Evolutionary conservation across 2,329 filamentous ascomycete genomes (phyloP).

Genomic region (Coniochaeta sp.): DNA sequence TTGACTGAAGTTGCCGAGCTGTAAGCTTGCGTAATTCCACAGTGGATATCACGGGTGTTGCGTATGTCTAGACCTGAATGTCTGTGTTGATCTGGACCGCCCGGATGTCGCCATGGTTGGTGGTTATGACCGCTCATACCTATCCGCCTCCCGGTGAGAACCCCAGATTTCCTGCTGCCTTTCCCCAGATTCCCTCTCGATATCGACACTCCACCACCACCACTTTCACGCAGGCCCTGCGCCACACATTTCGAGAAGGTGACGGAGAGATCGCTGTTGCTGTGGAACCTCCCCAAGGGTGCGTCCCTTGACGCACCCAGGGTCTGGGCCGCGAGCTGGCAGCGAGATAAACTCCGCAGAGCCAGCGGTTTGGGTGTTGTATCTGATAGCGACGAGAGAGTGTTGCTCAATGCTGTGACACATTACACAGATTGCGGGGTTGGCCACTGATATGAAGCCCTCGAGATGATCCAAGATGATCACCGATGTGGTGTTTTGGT

Average conservation of each 20-base stretch:
- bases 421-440: background rate
- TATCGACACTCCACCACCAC: slow-evolving; percentile 2
- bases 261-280: background rate
- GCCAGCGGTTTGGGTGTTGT: background rate
- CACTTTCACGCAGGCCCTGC: background rate
- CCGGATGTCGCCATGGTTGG: background rate
- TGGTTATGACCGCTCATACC: background rate
- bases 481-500: background rate
- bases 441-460: background rate
- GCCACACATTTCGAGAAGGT: background rate
- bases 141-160: background rate
- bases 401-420: background rate
- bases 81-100: too few species aligned
- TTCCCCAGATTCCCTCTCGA: background rate
- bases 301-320: background rate
- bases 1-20: too few species aligned
- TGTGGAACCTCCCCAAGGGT: background rate
- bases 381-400: background rate
- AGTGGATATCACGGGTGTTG: background rate
- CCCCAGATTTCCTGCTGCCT: background rate
- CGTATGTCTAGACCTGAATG: too few species aligned
- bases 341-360: background rate
- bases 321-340: background rate
- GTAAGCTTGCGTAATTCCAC: background rate
- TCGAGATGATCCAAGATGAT: background rate